Evolutionary conservation across 163 green algal genomes (phyloP).

Genomic region (Coccomyxa subellipsoidea): DNA sequence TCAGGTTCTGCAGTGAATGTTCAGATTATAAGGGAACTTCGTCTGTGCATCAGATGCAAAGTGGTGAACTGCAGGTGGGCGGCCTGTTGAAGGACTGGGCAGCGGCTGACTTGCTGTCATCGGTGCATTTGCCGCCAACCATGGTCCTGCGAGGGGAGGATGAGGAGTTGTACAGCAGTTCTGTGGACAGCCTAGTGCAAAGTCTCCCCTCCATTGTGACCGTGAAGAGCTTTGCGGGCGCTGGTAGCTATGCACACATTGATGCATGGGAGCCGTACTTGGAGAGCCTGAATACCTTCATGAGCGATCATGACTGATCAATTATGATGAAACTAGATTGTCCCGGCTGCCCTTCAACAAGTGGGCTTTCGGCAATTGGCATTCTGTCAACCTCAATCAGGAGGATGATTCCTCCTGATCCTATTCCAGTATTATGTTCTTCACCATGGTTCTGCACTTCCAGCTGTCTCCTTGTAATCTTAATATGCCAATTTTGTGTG

Average conservation of each 20-base stretch:
- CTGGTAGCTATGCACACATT: constrained; percentile 4
- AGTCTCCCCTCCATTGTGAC: background rate
- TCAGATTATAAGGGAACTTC: no score
- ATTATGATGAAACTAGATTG: no score
- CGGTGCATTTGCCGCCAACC: background rate
- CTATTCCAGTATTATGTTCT: no score
- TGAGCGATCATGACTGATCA: background rate
- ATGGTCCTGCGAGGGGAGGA: background rate
- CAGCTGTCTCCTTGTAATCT: no score
- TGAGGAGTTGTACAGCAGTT: background rate
- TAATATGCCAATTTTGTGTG: no score
- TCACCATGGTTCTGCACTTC: no score
- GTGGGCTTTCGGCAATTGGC: no score
- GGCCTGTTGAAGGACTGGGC: background rate
- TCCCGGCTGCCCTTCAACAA: no score
- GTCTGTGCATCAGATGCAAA: background rate
- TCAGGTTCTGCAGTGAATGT: no score
- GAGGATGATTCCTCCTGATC: no score
- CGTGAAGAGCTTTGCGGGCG: background rate
- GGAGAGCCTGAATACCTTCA: background rate
- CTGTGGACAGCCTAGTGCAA: background rate
- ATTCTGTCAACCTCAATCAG: no score
- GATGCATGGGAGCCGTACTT: background rate
- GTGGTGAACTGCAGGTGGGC: background rate
- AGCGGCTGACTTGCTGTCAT: background rate